A percentile compares a stretch with the other conserved stretches of the same genome.
These are phyloP conservation scores for Sphaerostilbella broomeana DNA, from an alignment of 2,329 filamentous ascomycete species.

Conservation along the genomic window DNA sequence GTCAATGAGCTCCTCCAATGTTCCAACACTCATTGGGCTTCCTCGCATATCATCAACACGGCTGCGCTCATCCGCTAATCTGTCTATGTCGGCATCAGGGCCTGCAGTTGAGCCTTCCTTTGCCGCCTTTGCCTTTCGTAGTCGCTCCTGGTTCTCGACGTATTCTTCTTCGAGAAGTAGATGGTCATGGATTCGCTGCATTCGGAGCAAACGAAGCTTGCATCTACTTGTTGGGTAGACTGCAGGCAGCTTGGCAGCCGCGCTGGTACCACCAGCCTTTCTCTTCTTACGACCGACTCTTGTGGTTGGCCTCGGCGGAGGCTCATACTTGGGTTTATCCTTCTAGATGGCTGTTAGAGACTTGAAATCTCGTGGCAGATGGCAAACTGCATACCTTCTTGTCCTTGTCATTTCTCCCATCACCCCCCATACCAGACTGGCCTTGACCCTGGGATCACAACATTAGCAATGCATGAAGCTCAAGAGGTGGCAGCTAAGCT, in stretches of 20 bases:
- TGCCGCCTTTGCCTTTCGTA: slow-evolving; percentile 83
- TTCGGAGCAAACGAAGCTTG: slow-evolving; percentile 92
- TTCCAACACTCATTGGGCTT: slow-evolving; percentile 97
- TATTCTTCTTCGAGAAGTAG: slow-evolving; percentile 96
- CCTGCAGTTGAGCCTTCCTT: slow-evolving; percentile 64
- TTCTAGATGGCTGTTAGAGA: slow-evolving; percentile 57
- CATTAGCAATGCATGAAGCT: slow-evolving; percentile 2
- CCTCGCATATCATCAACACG: slow-evolving; percentile 98
- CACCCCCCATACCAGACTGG: slow-evolving; percentile 79
- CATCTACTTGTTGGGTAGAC: slow-evolving; percentile 95
- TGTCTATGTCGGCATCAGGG: slow-evolving; percentile 65
- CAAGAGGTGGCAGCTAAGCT: slow-evolving; percentile 14
- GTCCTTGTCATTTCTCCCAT: slow-evolving; percentile 78
- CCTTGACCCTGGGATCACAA: slow-evolving; percentile 59
- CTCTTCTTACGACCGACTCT: slow-evolving; percentile 98
- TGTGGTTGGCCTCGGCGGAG: slow-evolving; percentile 91
- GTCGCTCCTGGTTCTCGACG: slow-evolving; percentile 95
- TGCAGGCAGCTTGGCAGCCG: slow-evolving; percentile 87
- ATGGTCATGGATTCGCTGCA: slow-evolving; percentile 98
- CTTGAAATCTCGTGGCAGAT: background rate
- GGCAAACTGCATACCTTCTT: slow-evolving; percentile 65
- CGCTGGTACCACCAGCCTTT: slow-evolving; percentile 87
- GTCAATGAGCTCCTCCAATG: slow-evolving; percentile 96
- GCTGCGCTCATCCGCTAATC: slow-evolving; percentile 89
- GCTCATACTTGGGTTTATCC: slow-evolving; percentile 99